Conservation (phyloP, 495 filamentous ascomycete genomes). For the Podospora bellae-mahoneyi region DNA sequence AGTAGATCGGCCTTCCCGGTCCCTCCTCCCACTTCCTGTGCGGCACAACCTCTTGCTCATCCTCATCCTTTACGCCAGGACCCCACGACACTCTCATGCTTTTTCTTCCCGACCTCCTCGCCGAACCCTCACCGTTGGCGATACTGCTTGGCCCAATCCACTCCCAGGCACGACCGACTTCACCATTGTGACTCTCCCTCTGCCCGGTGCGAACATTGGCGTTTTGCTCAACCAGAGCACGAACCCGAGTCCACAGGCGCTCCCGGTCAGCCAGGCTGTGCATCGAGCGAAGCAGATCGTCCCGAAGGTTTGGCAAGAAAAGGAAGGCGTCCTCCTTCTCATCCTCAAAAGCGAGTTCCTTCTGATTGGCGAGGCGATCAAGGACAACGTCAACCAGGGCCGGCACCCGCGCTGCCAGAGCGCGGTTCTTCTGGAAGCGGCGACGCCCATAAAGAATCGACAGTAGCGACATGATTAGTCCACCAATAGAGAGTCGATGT, state of each 20-base stretch:
- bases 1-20: slow-evolving; percentile 60
- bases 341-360: slow-evolving; percentile 67
- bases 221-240: slow-evolving; percentile 82
- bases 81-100: slow-evolving; percentile 50
- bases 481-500: slow-evolving; percentile 90
- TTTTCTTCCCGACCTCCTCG: slow-evolving; percentile 40
- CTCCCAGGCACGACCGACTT: slow-evolving; percentile 88
- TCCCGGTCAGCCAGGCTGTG: slow-evolving; percentile 70
- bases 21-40: slow-evolving; percentile 49
- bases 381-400: slow-evolving; percentile 76
- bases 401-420: slow-evolving; percentile 68
- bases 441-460: slow-evolving; percentile 55
- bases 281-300: slow-evolving; percentile 83
- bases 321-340: slow-evolving; percentile 70
- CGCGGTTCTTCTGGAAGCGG: slow-evolving; percentile 53
- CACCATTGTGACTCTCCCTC: slow-evolving; percentile 76
- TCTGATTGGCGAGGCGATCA: slow-evolving; percentile 76
- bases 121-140: slow-evolving; percentile 35
- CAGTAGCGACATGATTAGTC: slow-evolving; percentile 55
- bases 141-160: slow-evolving; percentile 76
- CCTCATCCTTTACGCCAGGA: slow-evolving; percentile 32
- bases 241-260: slow-evolving; percentile 76
- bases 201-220: slow-evolving; percentile 85
- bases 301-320: slow-evolving; percentile 80
- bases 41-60: slow-evolving; percentile 16